Conservation (phyloP, 148 eudicot species). For the Fagopyrum esculentum region DNA sequence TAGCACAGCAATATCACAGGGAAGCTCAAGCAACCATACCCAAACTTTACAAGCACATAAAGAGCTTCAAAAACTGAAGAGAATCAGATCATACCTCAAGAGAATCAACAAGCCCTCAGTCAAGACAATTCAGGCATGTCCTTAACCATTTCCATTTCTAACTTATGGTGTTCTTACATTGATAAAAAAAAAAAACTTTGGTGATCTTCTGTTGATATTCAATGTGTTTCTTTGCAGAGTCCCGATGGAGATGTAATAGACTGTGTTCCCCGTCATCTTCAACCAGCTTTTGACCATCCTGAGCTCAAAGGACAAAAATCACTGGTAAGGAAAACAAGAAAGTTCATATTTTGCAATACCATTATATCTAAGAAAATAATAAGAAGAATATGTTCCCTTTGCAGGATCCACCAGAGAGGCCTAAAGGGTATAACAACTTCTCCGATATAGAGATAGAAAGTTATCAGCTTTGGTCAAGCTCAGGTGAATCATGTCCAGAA, state of each 20-base stretch:
- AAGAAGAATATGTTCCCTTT: neutral
- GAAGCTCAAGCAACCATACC: conserved; percentile 26
- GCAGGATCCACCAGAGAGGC: conserved; percentile 82
- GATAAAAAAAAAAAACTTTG: neutral
- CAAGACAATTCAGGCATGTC: conserved; percentile 74
- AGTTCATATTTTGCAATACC: neutral
- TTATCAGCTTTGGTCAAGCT: conserved; percentile 58
- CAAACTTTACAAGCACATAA: conserved; percentile 50
- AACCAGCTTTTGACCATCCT: conserved; percentile 98
- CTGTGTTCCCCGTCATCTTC: conserved; percentile 80
- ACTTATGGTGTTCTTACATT: neutral
- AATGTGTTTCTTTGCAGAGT: conserved; percentile 44
- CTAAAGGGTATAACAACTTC: conserved; percentile 37
- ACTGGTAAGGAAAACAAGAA: conserved; percentile 9
- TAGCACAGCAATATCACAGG: conserved; percentile 20
- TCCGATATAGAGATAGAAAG: conserved; percentile 23
- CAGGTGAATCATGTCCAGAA: conserved; percentile 81
- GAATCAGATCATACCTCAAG: conserved; percentile 50
- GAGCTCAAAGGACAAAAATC: conserved; percentile 73
- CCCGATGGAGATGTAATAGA: conserved; percentile 96
- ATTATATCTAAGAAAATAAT: neutral
- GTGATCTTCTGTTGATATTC: neutral
- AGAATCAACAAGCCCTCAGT: conserved; percentile 82
- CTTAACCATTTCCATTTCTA: neutral
- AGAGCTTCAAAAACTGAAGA: conserved; percentile 50